Base-by-base conservation (phyloP, 331 rosid genomes). In the Arachis monticola region DNA sequence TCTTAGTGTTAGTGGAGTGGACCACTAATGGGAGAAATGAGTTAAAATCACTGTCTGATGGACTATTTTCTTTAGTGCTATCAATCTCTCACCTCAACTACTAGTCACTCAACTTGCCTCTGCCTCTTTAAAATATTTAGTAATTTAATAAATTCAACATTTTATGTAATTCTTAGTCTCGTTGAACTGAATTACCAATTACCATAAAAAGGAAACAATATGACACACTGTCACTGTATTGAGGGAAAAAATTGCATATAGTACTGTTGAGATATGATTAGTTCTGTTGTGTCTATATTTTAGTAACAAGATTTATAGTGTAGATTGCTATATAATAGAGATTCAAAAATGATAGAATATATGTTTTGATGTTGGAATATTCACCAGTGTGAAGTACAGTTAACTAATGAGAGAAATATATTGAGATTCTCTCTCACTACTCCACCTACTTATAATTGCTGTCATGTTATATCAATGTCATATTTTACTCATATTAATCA, bases 1-100 rank as follows among this genome's bases (percentile, higher is more conserved):
- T 70, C 59, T 51, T 60, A 55, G 61, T 27, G 60, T 45, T 45
- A 70, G 67, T 59, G 78, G 71, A 64, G 50, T 76, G 81, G 81
- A 76, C 71, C 81, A 76, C 74, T 57, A 38, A 22, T 69, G 2
- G 40, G 10, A 17, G 32, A 62, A 62, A 35, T 35, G 63, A 62
- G 42, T 62, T 55, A 50, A 60, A 41, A 47, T 14, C 74, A 72
- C 74, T 58, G 41, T 30, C 63, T 5, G 22, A 2, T n/a, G 31
- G 42, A 30, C 73, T 53, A 52, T 45, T 13, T 70, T 62, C 55
- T 40, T 69, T n/a, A 22, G 72, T 4, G 71, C 64, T 64, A 62
- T 13, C 45, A 64, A 32, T 55, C 42, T 2, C 22, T 32, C 62
- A 32, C 44, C 40, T 60, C 65, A 51, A 56, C 17, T 60, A 52